Base-by-base conservation (phyloP, 371 early-diverging fungal genomes). In the Dichotomocladium elegans region DNA sequence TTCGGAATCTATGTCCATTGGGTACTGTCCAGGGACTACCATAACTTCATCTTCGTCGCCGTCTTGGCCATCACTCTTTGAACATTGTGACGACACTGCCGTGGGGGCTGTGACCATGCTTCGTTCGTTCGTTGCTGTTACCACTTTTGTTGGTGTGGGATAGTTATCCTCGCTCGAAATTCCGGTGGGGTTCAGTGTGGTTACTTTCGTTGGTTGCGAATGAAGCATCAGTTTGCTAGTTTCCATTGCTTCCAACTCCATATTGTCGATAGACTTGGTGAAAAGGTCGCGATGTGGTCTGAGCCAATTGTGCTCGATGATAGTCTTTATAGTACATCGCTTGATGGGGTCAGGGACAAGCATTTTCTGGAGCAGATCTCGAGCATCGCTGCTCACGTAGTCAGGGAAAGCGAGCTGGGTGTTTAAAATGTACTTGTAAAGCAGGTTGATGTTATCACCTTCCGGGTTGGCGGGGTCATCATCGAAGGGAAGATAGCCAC, bases 401-500 rank as follows among this genome's bases (percentile, higher is more conserved):
- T 94, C 93, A 1, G 97, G 97, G 61, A 93, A 95, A 4, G 88
- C 88, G 4, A 95, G 72, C 19, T 90, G 82, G 14, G 97, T 94
- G 43, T 89, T 89, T 53, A 96, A 66, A 53, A 97, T 97, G 61
- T 97, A 95, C 66, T 92, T 90, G 83, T 97, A 97, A 17, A 97
- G 81, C 61, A 91, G 79, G 64, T 95, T 94, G 78, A 97, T 93
- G 68, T 96, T 95, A 69, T 95, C 94, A 28, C 95, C 92, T 44
- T 95, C 95, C 15, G 96, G 97, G 67, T 98, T 96, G 9, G 81
- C 86, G 6, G 96, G 96, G 70, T 99, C 99, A 68, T 99, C 99
- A 58, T 99, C 99, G 68, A 93, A 99, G 8, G 99, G 99, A 31
- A 99, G 82, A 60, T 93, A 95, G 3, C 99, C 99, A 41, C 92